These are phyloP conservation scores for Phragmites australis DNA, from an alignment of 176 grass and related monocot genomes.

Conservation along the genomic window DNA sequence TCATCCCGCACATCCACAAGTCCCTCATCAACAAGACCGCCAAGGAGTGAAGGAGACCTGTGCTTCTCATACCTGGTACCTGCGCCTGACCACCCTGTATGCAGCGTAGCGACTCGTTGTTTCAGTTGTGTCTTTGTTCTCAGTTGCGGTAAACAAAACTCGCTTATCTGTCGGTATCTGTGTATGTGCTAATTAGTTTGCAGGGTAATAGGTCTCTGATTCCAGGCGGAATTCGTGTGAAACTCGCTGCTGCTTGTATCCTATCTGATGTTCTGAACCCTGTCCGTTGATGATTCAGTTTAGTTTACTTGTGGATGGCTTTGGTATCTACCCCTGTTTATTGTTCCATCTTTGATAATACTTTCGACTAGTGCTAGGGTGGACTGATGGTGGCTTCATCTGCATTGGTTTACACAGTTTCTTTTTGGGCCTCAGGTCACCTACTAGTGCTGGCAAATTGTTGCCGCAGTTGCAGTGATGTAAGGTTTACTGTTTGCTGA, in stretches of 20 bases:
- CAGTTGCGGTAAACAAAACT: background rate
- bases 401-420: no score
- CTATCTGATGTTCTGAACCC: background rate
- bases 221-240: background rate
- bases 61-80: background rate
- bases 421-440: no score
- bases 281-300: background rate
- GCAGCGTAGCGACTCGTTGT: background rate
- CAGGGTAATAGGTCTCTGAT: background rate
- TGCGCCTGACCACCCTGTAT: background rate
- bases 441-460: no score
- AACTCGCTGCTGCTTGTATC: background rate
- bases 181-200: background rate
- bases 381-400: no score
- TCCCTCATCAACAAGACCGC: slow-evolving; percentile 74
- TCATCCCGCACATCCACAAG: slow-evolving; percentile 78
- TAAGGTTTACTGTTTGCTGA: no score
- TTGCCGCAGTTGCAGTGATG: no score
- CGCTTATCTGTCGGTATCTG: background rate
- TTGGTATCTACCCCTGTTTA: no score
- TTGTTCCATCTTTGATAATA: no score
- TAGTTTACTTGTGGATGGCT: no score
- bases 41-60: slow-evolving; percentile 41
- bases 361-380: no score
- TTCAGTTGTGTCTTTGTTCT: background rate